Percentiles rank a stretch among this genome's conserved stretches.
phyloP scores from a whole-genome alignment of 139 green algal species.

The Chlorella vulgaris region DNA sequence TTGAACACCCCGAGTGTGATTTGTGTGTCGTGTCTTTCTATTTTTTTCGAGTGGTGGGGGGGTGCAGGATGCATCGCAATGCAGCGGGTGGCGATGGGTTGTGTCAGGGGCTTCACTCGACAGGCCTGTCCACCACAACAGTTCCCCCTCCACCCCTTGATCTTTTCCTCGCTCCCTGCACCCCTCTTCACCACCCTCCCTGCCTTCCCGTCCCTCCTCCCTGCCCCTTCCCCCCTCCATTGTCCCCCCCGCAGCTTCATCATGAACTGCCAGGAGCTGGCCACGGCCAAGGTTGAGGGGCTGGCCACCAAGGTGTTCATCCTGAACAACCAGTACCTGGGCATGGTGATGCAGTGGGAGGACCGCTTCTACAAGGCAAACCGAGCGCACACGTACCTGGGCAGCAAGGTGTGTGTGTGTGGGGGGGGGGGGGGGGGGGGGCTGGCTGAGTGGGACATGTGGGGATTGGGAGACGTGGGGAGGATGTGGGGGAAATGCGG shows the following conservation, averaged over 20 bases:
- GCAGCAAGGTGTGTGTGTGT: slow-evolving; percentile 58
- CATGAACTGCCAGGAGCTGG: slow-evolving; percentile 83
- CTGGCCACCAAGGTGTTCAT: slow-evolving; percentile 97
- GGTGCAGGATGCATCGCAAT: too few relatives aligned
- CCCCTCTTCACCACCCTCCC: background rate
- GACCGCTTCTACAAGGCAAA: slow-evolving; percentile 99
- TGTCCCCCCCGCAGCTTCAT: background rate
- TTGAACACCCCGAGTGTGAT: too few relatives aligned
- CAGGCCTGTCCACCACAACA: too few relatives aligned
- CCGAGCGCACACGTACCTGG: slow-evolving; percentile 98
- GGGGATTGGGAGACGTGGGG: too few relatives aligned
- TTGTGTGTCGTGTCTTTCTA: too few relatives aligned
- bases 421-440: background rate
- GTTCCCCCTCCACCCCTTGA: too few relatives aligned
- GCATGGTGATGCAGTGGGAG: slow-evolving; percentile 98
- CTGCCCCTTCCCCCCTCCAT: background rate
- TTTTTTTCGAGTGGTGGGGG: too few relatives aligned
- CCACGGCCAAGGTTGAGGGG: slow-evolving; percentile 91
- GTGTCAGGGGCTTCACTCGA: too few relatives aligned
- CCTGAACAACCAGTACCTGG: slow-evolving; percentile 99
- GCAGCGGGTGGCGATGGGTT: too few relatives aligned
- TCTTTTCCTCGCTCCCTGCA: background rate
- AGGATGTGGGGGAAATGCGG: too few relatives aligned
- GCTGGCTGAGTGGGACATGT: too few relatives aligned
- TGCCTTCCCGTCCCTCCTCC: background rate